Conservation (phyloP, 1,139 yeast species). For the Trichomonascaceae sp. region DNA sequence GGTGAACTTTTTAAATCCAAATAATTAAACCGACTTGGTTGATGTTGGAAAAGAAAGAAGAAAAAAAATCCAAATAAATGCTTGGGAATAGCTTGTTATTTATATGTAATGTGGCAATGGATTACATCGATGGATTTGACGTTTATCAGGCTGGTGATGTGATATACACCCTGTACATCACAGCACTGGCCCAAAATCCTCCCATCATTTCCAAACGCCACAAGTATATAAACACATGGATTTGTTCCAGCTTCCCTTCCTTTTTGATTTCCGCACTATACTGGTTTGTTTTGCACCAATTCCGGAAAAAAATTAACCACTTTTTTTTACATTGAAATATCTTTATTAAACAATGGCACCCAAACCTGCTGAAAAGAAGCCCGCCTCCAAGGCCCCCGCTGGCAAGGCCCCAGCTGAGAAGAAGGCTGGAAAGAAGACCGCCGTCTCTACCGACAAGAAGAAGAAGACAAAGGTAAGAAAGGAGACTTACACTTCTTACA, state of each 20-base stretch:
- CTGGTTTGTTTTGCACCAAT: conserved; percentile 19
- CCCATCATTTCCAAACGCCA: conserved; percentile 9
- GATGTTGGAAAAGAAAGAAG: conserved; percentile 18
- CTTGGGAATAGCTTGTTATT: conserved; percentile 13
- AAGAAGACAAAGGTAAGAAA: conserved; percentile 97
- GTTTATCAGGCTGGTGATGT: conserved; percentile 7
- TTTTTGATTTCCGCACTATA: conserved; percentile 22
- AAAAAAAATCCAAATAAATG: conserved; percentile 10
- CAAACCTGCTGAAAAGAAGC: conserved; percentile 87
- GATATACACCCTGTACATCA: conserved; percentile 17
- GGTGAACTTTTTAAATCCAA: conserved; percentile 24
- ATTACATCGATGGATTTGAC: conserved; percentile 2
- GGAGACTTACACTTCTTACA: conserved; percentile 98
- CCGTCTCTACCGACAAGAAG: conserved; percentile 71
- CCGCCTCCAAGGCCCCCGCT: conserved; percentile 64
- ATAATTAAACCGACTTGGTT: conserved; percentile 16
- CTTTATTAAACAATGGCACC: conserved; percentile 67
- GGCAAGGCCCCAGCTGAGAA: conserved; percentile 93
- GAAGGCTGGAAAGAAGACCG: conserved; percentile 94
- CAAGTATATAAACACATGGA: conserved; percentile 13
- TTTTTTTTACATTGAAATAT: neutral
- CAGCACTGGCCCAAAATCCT: conserved; percentile 4
- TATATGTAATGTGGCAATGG: conserved; percentile 10
- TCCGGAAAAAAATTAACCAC: conserved; percentile 29
- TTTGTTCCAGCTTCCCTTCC: conserved; percentile 9